Conservation (phyloP, 2,329 filamentous ascomycete genomes). For the Stylonectria norvegica region DNA sequence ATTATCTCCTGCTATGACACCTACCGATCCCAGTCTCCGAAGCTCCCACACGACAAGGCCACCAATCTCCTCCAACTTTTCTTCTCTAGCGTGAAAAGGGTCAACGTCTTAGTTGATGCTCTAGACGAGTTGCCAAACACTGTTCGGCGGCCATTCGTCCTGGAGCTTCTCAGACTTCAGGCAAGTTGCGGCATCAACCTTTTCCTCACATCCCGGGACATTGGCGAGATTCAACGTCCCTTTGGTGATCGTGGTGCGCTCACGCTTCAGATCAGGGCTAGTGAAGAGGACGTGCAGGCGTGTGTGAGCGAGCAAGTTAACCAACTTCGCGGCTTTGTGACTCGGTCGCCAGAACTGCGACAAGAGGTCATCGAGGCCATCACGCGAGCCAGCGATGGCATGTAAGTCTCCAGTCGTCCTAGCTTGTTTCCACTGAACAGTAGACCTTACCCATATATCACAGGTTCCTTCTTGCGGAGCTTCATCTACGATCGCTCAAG, state of each 20-base stretch:
- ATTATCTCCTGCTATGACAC: too few species aligned
- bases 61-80: too few species aligned
- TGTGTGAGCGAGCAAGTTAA: conserved; percentile 7
- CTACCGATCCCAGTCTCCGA: too few species aligned
- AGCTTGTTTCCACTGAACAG: not conserved
- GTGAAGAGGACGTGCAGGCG: conserved; percentile 6
- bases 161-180: conserved; percentile 3
- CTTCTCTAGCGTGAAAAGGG: too few species aligned
- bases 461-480: conserved; percentile 16
- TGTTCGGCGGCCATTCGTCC: too few species aligned
- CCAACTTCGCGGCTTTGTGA: conserved; percentile 1
- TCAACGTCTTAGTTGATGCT: too few species aligned
- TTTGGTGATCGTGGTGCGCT: too few species aligned
- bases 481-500: conserved; percentile 9
- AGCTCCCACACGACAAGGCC: too few species aligned
- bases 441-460: not conserved
- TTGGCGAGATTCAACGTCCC: not conserved
- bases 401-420: not conserved
- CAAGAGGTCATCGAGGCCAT: conserved; percentile 5
- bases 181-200: not conserved
- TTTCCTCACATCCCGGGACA: conserved; percentile 1
- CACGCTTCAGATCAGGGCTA: conserved; percentile 13
- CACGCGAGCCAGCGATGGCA: not conserved
- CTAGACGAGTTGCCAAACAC: too few species aligned
- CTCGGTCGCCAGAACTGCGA: conserved; percentile 1